Evolutionary conservation across 2,329 filamentous ascomycete species (phyloP).

Genomic region (Sporothrix brunneoviolacea): DNA sequence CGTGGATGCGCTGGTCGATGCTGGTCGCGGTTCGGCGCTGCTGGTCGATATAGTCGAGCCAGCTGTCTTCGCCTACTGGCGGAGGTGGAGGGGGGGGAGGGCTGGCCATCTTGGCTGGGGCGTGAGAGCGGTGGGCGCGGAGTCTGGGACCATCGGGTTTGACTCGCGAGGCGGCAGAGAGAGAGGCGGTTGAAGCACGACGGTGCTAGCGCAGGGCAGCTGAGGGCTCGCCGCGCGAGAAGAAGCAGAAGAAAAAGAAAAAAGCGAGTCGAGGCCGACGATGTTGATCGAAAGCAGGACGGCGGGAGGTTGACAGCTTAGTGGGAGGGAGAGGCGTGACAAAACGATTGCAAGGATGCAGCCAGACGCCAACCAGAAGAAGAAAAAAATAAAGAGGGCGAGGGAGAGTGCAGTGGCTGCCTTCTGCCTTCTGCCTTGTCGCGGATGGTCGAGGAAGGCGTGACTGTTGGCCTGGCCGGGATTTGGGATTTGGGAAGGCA

Average conservation of each 20-base stretch:
- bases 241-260: not conserved
- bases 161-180: not conserved
- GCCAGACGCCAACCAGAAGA: slow-evolving; percentile 4
- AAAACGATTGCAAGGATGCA: not conserved
- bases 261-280: not conserved
- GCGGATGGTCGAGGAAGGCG: slow-evolving; percentile 6
- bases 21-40: slow-evolving; percentile 53
- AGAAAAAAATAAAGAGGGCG: slow-evolving; percentile 5
- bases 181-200: too few species aligned
- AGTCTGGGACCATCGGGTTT: slow-evolving; percentile 15
- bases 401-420: slow-evolving; percentile 2
- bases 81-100: slow-evolving; percentile 18
- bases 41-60: slow-evolving; percentile 72
- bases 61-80: slow-evolving; percentile 68
- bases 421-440: slow-evolving; percentile 8
- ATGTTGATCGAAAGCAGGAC: not conserved
- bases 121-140: not conserved
- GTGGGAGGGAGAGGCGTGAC: not conserved
- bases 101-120: slow-evolving; percentile 19
- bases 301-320: too few species aligned
- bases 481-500: not conserved
- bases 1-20: slow-evolving; percentile 59
- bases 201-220: not conserved
- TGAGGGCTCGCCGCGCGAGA: not conserved
- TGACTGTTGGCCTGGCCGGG: slow-evolving; percentile 5